Conservation (phyloP, 1,139 yeast species). For the Nadsonia starkeyi-henricii region DNA sequence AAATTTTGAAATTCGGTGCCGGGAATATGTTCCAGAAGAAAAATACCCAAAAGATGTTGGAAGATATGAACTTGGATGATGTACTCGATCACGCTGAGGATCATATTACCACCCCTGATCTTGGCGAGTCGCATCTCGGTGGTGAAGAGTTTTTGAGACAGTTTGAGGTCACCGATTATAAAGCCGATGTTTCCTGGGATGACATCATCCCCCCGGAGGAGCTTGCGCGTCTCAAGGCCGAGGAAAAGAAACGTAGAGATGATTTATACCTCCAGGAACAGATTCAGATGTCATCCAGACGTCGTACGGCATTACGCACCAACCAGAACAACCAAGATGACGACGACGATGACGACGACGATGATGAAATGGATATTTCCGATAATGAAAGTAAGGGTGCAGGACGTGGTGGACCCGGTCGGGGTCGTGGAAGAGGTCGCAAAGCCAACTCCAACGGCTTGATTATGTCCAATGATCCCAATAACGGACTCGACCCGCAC, state of each 20-base stretch:
- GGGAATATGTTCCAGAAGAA: slow-evolving; percentile 92
- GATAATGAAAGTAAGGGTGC: slow-evolving; percentile 22
- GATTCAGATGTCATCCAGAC: slow-evolving; percentile 70
- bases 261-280: slow-evolving; percentile 82
- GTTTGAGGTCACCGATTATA: slow-evolving; percentile 96
- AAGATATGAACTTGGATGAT: slow-evolving; percentile 89
- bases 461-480: slow-evolving; percentile 7
- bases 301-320: slow-evolving; percentile 55
- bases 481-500: slow-evolving; percentile 33
- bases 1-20: slow-evolving; percentile 94
- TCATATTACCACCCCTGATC: slow-evolving; percentile 88
- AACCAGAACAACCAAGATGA: slow-evolving; percentile 22
- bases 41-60: slow-evolving; percentile 78
- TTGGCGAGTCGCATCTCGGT: slow-evolving; percentile 93
- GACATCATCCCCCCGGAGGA: slow-evolving; percentile 97
- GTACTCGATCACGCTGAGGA: slow-evolving; percentile 95
- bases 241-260: slow-evolving; percentile 74
- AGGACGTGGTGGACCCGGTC: slow-evolving; percentile 18
- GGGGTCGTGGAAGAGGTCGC: slow-evolving; percentile 10
- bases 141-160: slow-evolving; percentile 96
- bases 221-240: slow-evolving; percentile 73
- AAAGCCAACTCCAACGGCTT: slow-evolving; percentile 15
- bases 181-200: slow-evolving; percentile 98
- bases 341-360: slow-evolving; percentile 24
- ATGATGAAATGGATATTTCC: slow-evolving; percentile 29